Percentiles rank a stretch among this genome's conserved stretches.
These are phyloP conservation scores for Melastoma malabathricum DNA, from an alignment of 345 rosid species.

Conservation along the genomic window DNA sequence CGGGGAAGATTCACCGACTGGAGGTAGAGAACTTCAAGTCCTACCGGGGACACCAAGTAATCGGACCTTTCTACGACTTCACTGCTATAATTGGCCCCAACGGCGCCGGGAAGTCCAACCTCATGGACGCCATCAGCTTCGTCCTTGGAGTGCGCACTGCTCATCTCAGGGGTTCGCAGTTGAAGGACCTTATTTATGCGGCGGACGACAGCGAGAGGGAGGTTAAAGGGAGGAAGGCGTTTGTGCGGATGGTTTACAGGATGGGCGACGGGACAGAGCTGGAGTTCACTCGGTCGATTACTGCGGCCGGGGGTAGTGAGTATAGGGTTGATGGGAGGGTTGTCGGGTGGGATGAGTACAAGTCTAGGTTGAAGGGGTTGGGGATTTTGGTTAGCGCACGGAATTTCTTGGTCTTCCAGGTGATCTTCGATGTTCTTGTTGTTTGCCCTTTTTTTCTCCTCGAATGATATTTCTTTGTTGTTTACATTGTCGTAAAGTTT, in stretches of 20 bases:
- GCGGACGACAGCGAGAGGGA: slow-evolving; percentile 83
- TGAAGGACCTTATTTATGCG: slow-evolving; percentile 93
- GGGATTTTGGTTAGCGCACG: slow-evolving; percentile 97
- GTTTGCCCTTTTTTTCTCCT: not conserved
- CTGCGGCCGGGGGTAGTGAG: slow-evolving; percentile 74
- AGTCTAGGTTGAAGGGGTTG: slow-evolving; percentile 50
- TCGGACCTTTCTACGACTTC: slow-evolving; percentile 94
- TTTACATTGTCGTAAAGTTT: not conserved
- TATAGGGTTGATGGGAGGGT: slow-evolving; percentile 61
- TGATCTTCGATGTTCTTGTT: slow-evolving; percentile 8
- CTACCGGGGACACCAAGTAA: slow-evolving; percentile 67
- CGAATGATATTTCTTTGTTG: not conserved
- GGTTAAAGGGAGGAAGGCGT: slow-evolving; percentile 76
- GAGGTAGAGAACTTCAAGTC: slow-evolving; percentile 98
- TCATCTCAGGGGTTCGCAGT: slow-evolving; percentile 92
- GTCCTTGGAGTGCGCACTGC: slow-evolving; percentile 94
- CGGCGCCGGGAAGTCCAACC: slow-evolving; percentile 93
- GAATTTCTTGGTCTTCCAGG: slow-evolving; percentile 96
- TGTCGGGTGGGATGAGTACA: slow-evolving; percentile 87
- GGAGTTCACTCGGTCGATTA: slow-evolving; percentile 60
- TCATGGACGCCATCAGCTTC: slow-evolving; percentile 98
- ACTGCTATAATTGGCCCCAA: slow-evolving; percentile 97
- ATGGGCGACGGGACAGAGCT: slow-evolving; percentile 64
- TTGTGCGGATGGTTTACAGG: slow-evolving; percentile 63
- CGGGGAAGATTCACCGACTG: slow-evolving; percentile 64